Percentiles rank a stretch among this genome's conserved stretches.
These are phyloP conservation scores for Solanum pennellii DNA, from an alignment of 257 asterid genomes.

Conservation along the genomic window DNA sequence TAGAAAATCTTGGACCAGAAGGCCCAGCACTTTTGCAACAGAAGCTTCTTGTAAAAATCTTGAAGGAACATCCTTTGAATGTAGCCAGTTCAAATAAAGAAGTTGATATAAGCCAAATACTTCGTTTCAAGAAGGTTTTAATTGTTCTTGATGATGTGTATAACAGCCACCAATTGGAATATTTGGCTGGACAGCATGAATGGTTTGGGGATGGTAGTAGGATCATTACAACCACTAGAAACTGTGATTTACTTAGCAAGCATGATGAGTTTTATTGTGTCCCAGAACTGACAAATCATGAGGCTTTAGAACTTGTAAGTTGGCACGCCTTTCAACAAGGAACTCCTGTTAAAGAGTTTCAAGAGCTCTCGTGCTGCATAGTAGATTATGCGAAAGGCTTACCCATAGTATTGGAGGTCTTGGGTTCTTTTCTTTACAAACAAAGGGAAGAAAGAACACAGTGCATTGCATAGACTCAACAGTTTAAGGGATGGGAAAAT, in stretches of 20 bases:
- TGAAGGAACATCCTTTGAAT: neutral
- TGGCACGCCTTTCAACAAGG: neutral
- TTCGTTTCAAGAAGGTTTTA: neutral
- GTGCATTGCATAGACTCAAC: neutral
- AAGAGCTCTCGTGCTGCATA: neutral
- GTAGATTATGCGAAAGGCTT: neutral
- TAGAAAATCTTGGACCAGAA: neutral
- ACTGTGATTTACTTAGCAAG: neutral
- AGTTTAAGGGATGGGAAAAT: neutral
- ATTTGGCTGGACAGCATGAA: neutral
- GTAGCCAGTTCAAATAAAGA: neutral
- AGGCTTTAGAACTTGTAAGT: neutral
- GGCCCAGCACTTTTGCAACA: neutral
- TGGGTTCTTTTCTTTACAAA: neutral
- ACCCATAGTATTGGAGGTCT: neutral
- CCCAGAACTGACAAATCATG: neutral
- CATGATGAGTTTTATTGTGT: neutral
- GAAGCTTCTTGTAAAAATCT: neutral
- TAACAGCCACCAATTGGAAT: neutral
- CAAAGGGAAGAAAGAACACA: neutral
- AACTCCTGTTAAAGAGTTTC: neutral
- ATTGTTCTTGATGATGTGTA: neutral
- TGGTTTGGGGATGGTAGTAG: constrained; percentile 5
- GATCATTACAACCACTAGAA: neutral
- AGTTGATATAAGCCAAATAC: neutral